A percentile compares a stretch with the other conserved stretches of the same genome.
Evolutionary conservation across 2,329 filamentous ascomycete genomes (phyloP).

Genomic region (Neofusicoccum kwambonambiense): DNA sequence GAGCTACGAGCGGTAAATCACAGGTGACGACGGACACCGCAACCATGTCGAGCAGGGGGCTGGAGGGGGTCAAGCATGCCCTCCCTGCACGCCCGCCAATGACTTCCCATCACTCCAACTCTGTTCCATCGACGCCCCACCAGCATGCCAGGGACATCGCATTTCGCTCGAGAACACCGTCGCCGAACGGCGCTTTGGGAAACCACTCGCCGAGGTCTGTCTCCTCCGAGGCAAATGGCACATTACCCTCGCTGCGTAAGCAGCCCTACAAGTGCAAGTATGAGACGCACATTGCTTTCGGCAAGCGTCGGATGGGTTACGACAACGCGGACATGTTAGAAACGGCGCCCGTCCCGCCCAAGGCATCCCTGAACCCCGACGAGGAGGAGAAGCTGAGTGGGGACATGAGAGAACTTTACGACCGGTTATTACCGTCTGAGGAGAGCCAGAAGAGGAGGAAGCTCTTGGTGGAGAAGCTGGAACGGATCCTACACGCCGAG

Average conservation of each 20-base stretch:
- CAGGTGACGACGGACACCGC: conserved; percentile 38
- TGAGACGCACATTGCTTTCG: conserved; percentile 80
- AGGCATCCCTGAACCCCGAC: conserved; percentile 47
- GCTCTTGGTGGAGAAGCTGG: conserved; percentile 80
- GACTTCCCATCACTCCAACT: conserved; percentile 72
- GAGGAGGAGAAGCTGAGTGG: conserved; percentile 60
- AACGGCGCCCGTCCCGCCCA: conserved; percentile 65
- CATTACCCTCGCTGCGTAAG: conserved; percentile 65
- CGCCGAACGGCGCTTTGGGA: conserved; percentile 68
- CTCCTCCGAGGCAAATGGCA: conserved; percentile 82
- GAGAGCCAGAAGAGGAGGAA: conserved; percentile 74
- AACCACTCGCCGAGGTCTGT: conserved; percentile 87
- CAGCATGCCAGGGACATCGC: conserved; percentile 83
- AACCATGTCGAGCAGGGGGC: conserved; percentile 31
- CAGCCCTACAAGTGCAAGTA: conserved; percentile 72
- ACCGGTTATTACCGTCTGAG: conserved; percentile 76
- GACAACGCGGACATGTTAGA: conserved; percentile 81
- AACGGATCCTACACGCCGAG: conserved; percentile 81
- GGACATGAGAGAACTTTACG: conserved; percentile 84
- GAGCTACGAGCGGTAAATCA: conserved; percentile 36
- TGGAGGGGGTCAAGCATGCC: conserved; percentile 25
- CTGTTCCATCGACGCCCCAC: conserved; percentile 89
- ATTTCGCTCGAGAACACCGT: conserved; percentile 74
- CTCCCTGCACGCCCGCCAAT: conserved; percentile 48
- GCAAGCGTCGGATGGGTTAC: conserved; percentile 87